Evolutionary conservation across 257 asterid species (phyloP), one percentile per base, ranked within the genome.

Genomic region (Solanum neorickii): DNA sequence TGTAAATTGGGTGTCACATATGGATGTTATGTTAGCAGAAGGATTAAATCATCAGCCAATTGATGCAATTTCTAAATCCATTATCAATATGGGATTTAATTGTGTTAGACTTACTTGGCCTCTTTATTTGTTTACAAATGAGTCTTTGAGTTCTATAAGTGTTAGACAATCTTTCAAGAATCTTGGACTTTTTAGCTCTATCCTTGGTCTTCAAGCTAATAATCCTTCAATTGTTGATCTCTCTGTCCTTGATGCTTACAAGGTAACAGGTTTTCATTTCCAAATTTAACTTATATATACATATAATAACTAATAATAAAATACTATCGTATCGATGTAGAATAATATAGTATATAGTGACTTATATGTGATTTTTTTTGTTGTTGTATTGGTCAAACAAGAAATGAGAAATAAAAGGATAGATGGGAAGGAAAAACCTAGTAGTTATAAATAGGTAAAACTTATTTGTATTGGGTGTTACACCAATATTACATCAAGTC

Each of bases 101-200:
- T 97, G 99, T 75, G 99, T 95, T 27, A 91, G 99, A 90, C 91
- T 97, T 5, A 94, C 99, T 44, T 97, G 99, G 99, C 98, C 98
- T 18, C 98, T 97, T 25, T 94, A 93, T 91, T 87, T 97, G 95
- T 92, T 95, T 83, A 95, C 98, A 0, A 94, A 97, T 85, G 94
- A 92, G 35, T 70, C 98, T 33, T 87, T 97, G 86, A 94, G 94
- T 35, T 93, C 97, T 8, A 25, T 88, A 0, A 94, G 87, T 44
- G 98, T 94, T 5, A 91, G 96, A 35, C 94, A 95, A 75, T 97
- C 98, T n/a, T 92, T 97, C 90, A 88, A 62, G 84, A 94, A 89
- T 87, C 91, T 93, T 59, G 98, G 98, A 87, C 86, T 97, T 47
- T 39, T 29, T 20, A 98, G 93, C 74, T 65, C 99, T 83, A 83